Percentiles rank a stretch among this genome's conserved stretches.
Conservation (phyloP, 305 asterid genomes). For the Rubia balearica region DNA sequence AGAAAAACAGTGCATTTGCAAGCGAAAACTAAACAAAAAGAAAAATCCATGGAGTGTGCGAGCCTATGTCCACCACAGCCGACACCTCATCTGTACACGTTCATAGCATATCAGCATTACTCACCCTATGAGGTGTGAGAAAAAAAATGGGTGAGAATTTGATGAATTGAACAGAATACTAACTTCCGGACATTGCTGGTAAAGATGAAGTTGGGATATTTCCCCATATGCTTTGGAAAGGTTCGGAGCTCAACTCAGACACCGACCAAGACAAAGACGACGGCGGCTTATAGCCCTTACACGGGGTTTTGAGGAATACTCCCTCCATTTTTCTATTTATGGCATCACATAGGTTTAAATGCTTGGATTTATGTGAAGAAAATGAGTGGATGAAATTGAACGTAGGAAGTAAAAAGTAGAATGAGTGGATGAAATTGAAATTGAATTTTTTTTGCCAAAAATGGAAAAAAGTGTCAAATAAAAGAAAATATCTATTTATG, state of each 20-base stretch:
- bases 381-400: too few relatives aligned
- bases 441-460: too few relatives aligned
- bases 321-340: too few relatives aligned
- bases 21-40: too few relatives aligned
- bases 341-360: too few relatives aligned
- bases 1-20: too few relatives aligned
- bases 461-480: too few relatives aligned
- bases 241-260: neutral
- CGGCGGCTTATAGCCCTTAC: constrained; percentile 1
- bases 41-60: constrained; percentile 35
- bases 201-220: neutral
- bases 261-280: neutral
- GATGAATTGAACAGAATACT: constrained; percentile 7
- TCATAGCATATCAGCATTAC: neutral
- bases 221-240: neutral
- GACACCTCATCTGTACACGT: constrained; percentile 75
- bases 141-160: neutral
- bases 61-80: constrained; percentile 88
- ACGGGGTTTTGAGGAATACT: neutral
- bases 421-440: too few relatives aligned
- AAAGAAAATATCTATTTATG: too few relatives aligned
- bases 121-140: neutral
- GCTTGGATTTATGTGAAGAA: too few relatives aligned
- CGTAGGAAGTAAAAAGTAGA: too few relatives aligned
- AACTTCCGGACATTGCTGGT: constrained; percentile 27